Conservation (phyloP, 176 grass and related monocot species). For the Hsuehochloa calcarea region DNA sequence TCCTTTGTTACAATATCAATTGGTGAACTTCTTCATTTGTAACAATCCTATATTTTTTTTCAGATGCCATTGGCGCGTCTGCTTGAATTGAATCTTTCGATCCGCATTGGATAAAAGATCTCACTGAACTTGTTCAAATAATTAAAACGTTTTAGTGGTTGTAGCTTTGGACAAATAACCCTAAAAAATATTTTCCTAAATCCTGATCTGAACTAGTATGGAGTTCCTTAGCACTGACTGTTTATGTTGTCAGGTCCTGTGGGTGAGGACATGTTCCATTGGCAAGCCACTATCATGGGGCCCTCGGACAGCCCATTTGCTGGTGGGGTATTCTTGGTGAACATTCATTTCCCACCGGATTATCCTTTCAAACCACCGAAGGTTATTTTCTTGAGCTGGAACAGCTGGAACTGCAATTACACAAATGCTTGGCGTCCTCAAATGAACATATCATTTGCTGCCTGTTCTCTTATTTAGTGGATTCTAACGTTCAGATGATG, state of each 20-base stretch:
- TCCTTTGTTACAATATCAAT: background rate
- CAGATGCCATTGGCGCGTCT: too few species aligned
- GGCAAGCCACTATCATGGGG: slow-evolving; percentile 91
- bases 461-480: background rate
- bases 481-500: background rate
- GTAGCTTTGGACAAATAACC: background rate
- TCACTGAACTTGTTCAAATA: background rate
- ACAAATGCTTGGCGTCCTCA: background rate
- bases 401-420: background rate
- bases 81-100: background rate
- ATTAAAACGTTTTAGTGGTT: background rate
- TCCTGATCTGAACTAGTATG: background rate
- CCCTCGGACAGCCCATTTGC: slow-evolving; percentile 82
- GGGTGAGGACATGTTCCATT: slow-evolving; percentile 91
- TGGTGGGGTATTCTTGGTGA: slow-evolving; percentile 86
- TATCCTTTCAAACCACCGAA: slow-evolving; percentile 94
- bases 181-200: background rate
- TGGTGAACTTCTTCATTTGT: background rate
- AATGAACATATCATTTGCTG: background rate
- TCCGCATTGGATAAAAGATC: background rate
- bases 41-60: background rate
- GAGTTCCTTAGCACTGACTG: background rate
- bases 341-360: slow-evolving; percentile 90
- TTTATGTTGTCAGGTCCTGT: slow-evolving; percentile 57
- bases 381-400: slow-evolving; percentile 29